A percentile compares a stretch with the other conserved stretches of the same genome.
Evolutionary conservation across 1,284 basidiomycete genomes (phyloP).

Genomic region (Cryptococcus jaspeensis): DNA sequence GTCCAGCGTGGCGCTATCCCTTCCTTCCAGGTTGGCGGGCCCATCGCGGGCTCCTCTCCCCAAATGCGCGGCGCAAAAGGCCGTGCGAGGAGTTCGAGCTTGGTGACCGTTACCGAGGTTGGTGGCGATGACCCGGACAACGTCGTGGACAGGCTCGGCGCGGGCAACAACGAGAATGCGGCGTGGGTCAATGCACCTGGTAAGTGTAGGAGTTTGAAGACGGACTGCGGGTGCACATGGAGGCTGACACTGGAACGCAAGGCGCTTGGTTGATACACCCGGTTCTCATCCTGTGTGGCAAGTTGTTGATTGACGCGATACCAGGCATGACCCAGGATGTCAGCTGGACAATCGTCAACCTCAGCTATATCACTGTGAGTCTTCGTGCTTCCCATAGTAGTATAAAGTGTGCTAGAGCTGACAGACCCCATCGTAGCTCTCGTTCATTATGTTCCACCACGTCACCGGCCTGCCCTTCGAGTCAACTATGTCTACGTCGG

Average conservation of each 20-base stretch:
- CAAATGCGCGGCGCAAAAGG: constrained; percentile 47
- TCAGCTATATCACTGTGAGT: constrained; percentile 86
- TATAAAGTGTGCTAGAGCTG: not conserved
- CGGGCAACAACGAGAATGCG: constrained; percentile 87
- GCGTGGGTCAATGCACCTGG: constrained; percentile 99
- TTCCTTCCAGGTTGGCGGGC: not conserved
- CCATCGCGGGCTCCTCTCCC: not conserved
- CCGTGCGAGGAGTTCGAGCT: constrained; percentile 69
- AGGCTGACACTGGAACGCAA: constrained; percentile 42
- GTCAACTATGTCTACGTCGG: constrained; percentile 64
- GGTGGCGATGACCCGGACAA: constrained; percentile 75
- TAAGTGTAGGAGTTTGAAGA: constrained; percentile 48
- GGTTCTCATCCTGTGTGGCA: constrained; percentile 84
- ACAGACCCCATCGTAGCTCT: constrained; percentile 60
- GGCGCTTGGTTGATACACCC: constrained; percentile 98
- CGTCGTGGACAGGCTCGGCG: constrained; percentile 69
- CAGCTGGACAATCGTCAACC: constrained; percentile 93
- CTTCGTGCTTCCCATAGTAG: not conserved
- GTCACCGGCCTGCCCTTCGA: constrained; percentile 97
- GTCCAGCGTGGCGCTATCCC: constrained; percentile 7
- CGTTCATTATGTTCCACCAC: constrained; percentile 98
- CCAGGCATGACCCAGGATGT: constrained; percentile 92
- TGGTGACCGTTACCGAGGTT: constrained; percentile 86
- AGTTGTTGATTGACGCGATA: constrained; percentile 89
- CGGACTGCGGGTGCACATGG: not conserved